Evolutionary conservation across 2,329 filamentous ascomycete species (phyloP).

Genomic region (Ophiostoma angusticollis): DNA sequence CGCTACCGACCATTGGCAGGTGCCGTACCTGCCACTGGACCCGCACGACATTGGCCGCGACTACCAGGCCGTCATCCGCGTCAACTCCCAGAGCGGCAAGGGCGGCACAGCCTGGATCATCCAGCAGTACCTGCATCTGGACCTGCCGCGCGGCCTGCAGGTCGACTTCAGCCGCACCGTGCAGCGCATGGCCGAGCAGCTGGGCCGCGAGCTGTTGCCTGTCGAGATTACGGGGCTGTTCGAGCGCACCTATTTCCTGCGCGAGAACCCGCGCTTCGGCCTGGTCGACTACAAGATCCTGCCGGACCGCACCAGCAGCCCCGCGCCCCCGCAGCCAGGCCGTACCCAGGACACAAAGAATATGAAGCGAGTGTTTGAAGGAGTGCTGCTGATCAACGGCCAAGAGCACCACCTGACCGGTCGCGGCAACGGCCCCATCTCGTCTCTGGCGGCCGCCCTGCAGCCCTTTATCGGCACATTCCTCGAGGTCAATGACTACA

Average conservation of each 20-base stretch:
- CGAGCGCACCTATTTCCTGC: slow-evolving; percentile 74
- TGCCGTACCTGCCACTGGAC: slow-evolving; percentile 88
- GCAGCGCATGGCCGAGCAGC: slow-evolving; percentile 64
- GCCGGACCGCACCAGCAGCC: slow-evolving; percentile 66
- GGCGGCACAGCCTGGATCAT: slow-evolving; percentile 93
- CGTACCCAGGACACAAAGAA: slow-evolving; percentile 67
- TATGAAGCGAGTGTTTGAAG: slow-evolving; percentile 69
- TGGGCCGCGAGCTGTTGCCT: slow-evolving; percentile 73
- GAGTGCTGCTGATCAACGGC: slow-evolving; percentile 72
- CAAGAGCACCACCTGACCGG: slow-evolving; percentile 67
- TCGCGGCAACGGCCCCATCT: slow-evolving; percentile 81
- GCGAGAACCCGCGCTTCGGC: slow-evolving; percentile 69
- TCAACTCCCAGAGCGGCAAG: slow-evolving; percentile 95
- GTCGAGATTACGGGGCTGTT: slow-evolving; percentile 81
- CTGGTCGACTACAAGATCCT: slow-evolving; percentile 87
- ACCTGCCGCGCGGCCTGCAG: slow-evolving; percentile 84
- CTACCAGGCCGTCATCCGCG: slow-evolving; percentile 96
- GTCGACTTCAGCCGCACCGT: slow-evolving; percentile 83
- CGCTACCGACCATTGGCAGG: slow-evolving; percentile 60
- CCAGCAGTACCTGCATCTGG: slow-evolving; percentile 74
- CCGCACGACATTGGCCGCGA: slow-evolving; percentile 86
- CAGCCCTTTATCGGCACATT: slow-evolving; percentile 60
- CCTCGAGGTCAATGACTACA: slow-evolving; percentile 86
- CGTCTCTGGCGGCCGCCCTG: slow-evolving; percentile 72
- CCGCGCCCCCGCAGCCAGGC: slow-evolving; percentile 52